Conservation (phyloP, 2,329 filamentous ascomycete species). For the Diaporthe citriasiana region DNA sequence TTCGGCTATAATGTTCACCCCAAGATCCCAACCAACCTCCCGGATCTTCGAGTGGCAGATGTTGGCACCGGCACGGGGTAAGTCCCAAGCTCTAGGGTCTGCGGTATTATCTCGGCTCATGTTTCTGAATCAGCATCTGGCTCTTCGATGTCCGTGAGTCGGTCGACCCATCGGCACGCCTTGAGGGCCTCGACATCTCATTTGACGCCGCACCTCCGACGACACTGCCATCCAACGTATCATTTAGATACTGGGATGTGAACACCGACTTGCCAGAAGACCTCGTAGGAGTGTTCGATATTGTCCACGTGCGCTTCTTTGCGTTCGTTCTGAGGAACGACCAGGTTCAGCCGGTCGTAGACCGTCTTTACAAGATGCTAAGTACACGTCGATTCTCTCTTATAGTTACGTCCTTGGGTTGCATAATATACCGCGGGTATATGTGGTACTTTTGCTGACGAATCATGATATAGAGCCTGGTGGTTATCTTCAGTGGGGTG, state of each 20-base stretch:
- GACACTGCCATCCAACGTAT: slow-evolving; percentile 44
- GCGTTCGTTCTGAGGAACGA: slow-evolving; percentile 43
- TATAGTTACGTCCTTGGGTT: too few species aligned
- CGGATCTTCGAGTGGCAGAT: slow-evolving; percentile 45
- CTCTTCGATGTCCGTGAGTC: slow-evolving; percentile 33
- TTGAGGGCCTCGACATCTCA: slow-evolving; percentile 47
- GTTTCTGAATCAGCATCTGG: slow-evolving; percentile 3
- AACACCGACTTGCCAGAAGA: slow-evolving; percentile 43
- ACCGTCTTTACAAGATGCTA: slow-evolving; percentile 43
- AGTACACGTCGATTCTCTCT: too few species aligned
- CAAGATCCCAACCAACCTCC: slow-evolving; percentile 41
- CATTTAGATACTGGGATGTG: slow-evolving; percentile 43
- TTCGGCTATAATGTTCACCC: slow-evolving; percentile 47
- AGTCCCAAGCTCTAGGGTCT: neutral
- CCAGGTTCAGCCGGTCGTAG: slow-evolving; percentile 40
- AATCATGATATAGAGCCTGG: neutral
- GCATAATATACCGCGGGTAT: too few species aligned
- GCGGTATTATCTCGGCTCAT: neutral
- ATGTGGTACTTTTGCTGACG: too few species aligned
- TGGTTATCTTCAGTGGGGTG: slow-evolving; percentile 21
- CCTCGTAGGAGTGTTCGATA: slow-evolving; percentile 43
- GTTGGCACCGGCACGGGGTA: slow-evolving; percentile 48
- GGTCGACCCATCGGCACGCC: slow-evolving; percentile 39
- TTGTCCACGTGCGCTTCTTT: slow-evolving; percentile 48
- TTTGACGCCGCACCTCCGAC: slow-evolving; percentile 43